Conservation (phyloP, 2,329 filamentous ascomycete genomes). For the Aplosporella prunicola region DNA sequence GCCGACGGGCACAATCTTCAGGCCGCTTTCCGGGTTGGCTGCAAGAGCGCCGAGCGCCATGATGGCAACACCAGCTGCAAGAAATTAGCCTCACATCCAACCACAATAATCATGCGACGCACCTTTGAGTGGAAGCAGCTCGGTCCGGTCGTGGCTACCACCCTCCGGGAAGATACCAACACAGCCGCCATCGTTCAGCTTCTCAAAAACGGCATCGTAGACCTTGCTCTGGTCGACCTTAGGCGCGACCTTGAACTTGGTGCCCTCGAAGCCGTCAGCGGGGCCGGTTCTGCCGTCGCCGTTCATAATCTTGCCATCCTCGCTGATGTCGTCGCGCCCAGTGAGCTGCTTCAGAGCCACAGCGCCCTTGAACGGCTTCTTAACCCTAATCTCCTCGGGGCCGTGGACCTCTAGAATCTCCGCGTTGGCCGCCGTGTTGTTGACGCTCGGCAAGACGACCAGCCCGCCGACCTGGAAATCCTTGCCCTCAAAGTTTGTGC, state of each 20-base stretch:
- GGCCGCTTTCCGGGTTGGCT: conserved; percentile 72
- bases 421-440: conserved; percentile 69
- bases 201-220: conserved; percentile 84
- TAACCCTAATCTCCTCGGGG: conserved; percentile 71
- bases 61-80: conserved; percentile 77
- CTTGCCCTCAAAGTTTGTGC: conserved; percentile 67
- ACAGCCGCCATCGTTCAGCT: conserved; percentile 72
- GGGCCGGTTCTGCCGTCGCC: conserved; percentile 44
- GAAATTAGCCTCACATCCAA: conserved; percentile 14
- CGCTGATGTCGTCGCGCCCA: conserved; percentile 62
- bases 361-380: conserved; percentile 75
- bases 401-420: conserved; percentile 76
- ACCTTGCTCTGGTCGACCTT: conserved; percentile 91
- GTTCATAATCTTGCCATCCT: conserved; percentile 54
- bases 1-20: conserved; percentile 92
- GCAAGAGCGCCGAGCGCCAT: conserved; percentile 91
- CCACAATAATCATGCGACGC: conserved; percentile 7
- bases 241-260: conserved; percentile 77
- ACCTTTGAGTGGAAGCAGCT: conserved; percentile 79
- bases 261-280: conserved; percentile 57
- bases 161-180: conserved; percentile 97
- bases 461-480: conserved; percentile 71
- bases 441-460: conserved; percentile 75
- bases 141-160: conserved; percentile 88
- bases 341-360: conserved; percentile 73